Conservation (phyloP, 805 yeast species). For the Sporopachydermia lactativora region DNA sequence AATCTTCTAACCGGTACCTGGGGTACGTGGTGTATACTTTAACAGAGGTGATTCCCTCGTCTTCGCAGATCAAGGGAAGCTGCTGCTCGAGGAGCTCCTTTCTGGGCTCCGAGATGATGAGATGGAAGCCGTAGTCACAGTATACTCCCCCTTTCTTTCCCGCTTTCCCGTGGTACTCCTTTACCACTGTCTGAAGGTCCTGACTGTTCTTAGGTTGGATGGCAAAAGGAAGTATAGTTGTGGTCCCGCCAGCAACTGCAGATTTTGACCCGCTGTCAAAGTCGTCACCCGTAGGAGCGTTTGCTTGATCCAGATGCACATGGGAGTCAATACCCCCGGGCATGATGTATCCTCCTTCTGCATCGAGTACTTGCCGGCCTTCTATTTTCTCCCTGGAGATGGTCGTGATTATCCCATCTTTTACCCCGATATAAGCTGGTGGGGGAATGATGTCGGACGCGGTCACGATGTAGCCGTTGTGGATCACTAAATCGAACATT, state of each 20-base stretch:
- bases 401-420: conserved; percentile 23
- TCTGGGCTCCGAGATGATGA: conserved; percentile 26
- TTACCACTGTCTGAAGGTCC: conserved; percentile 18
- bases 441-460: conserved; percentile 19
- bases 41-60: conserved; percentile 25
- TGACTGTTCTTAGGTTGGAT: conserved; percentile 23
- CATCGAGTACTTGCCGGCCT: conserved; percentile 25
- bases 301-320: conserved; percentile 31
- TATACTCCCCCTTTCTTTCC: conserved; percentile 19
- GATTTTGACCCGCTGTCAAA: conserved; percentile 30
- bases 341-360: conserved; percentile 31
- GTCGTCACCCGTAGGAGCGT: conserved; percentile 28
- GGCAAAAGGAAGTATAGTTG: conserved; percentile 34
- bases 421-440: conserved; percentile 27
- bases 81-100: conserved; percentile 19
- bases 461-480: conserved; percentile 16
- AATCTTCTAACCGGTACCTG: conserved; percentile 25
- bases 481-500: conserved; percentile 7
- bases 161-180: conserved; percentile 20
- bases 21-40: conserved; percentile 35
- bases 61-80: conserved; percentile 21
- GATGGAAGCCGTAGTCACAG: conserved; percentile 36
- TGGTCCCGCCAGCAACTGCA: conserved; percentile 37
- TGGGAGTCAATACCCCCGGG: conserved; percentile 41
- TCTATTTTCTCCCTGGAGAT: conserved; percentile 19